phyloP scores from a whole-genome alignment of 177 flowering plant genomes.

The Vitis hybrid region DNA sequence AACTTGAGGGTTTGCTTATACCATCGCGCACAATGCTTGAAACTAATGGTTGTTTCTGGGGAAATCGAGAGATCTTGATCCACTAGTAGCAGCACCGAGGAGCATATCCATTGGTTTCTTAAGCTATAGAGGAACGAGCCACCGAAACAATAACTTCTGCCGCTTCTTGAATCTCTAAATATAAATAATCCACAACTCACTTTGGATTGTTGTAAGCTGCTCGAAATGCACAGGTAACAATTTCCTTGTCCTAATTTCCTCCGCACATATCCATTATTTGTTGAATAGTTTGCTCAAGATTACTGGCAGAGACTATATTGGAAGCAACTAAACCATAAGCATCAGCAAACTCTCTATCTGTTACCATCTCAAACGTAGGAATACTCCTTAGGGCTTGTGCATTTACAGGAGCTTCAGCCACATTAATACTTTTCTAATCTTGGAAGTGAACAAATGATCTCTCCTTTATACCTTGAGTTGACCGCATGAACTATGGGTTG shows the following conservation, averaged over 20 bases:
- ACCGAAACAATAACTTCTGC: slow-evolving; percentile 76
- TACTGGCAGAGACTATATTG: slow-evolving; percentile 63
- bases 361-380: too few relatives aligned
- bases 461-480: too few relatives aligned
- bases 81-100: slow-evolving; percentile 46
- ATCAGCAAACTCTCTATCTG: slow-evolving; percentile 25
- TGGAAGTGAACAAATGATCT: too few relatives aligned
- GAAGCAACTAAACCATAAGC: slow-evolving; percentile 86
- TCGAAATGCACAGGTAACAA: slow-evolving; percentile 85
- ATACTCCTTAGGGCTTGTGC: too few relatives aligned
- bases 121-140: slow-evolving; percentile 37
- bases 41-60: slow-evolving; percentile 90
- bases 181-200: slow-evolving; percentile 90
- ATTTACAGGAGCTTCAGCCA: too few relatives aligned
- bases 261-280: slow-evolving; percentile 94
- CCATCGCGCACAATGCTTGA: slow-evolving; percentile 84
- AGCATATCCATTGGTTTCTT: slow-evolving; percentile 40
- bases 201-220: slow-evolving; percentile 98
- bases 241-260: slow-evolving; percentile 91
- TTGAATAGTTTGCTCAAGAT: slow-evolving; percentile 81
- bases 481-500: too few relatives aligned
- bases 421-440: too few relatives aligned
- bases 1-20: slow-evolving; percentile 95
- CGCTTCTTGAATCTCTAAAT: slow-evolving; percentile 86
- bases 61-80: slow-evolving; percentile 85